These are phyloP conservation scores for Rhododendron griersonianum DNA, from an alignment of 148 eudicot genomes.

Conservation along the genomic window DNA sequence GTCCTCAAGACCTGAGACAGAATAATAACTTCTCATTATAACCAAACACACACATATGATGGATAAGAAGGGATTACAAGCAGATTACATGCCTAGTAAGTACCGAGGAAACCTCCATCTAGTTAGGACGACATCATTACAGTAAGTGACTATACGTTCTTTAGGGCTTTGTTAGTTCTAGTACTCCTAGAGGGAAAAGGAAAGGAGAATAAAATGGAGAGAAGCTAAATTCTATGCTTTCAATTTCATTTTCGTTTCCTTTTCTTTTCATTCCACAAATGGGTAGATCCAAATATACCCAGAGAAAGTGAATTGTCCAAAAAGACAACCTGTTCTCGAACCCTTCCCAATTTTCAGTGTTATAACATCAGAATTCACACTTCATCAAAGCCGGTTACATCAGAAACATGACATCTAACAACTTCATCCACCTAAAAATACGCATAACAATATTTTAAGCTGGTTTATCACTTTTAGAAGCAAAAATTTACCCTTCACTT, in stretches of 20 bases:
- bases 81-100: neutral
- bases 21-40: conserved; percentile 2
- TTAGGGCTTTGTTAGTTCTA: neutral
- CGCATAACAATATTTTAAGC: neutral
- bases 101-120: neutral
- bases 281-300: neutral
- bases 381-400: neutral
- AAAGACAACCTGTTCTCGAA: too few species aligned
- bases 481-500: neutral
- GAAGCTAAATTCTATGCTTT: neutral
- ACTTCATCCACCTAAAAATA: neutral
- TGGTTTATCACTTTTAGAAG: neutral
- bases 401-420: neutral
- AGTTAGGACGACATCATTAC: neutral
- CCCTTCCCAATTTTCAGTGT: neutral
- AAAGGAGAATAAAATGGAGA: neutral
- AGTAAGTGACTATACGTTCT: neutral
- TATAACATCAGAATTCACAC: neutral
- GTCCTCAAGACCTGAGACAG: conserved; percentile 57
- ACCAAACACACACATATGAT: neutral
- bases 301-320: too few species aligned
- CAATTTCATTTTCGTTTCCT: neutral
- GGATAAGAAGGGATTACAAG: too few species aligned
- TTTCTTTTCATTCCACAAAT: neutral
- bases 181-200: neutral